Evolutionary conservation across 768 basidiomycete genomes (phyloP).

Genomic region (Auricularia cornea): DNA sequence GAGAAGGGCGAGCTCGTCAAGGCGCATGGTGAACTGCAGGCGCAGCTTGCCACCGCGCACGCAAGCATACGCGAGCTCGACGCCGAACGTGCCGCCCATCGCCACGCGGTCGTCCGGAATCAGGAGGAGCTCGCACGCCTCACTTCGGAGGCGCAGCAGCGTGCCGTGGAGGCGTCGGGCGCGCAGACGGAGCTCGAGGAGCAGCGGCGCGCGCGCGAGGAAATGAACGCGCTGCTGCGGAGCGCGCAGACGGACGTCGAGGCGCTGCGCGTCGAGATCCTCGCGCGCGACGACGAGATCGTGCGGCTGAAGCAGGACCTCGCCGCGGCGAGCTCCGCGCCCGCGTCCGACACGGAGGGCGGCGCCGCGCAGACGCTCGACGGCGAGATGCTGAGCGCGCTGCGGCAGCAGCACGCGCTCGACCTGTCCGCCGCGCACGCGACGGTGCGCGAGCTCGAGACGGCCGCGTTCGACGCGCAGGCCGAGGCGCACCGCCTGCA

Average conservation of each 20-base stretch:
- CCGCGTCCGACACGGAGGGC: slow-evolving; percentile 24
- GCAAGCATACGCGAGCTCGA: slow-evolving; percentile 52
- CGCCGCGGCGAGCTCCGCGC: slow-evolving; percentile 19
- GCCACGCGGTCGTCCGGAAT: slow-evolving; percentile 46
- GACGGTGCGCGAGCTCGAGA: slow-evolving; percentile 69
- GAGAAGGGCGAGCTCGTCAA: slow-evolving; percentile 52
- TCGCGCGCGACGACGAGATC: slow-evolving; percentile 57
- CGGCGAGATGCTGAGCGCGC: slow-evolving; percentile 62
- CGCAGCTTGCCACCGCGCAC: slow-evolving; percentile 47
- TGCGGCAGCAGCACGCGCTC: slow-evolving; percentile 68
- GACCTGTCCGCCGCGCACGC: slow-evolving; percentile 77
- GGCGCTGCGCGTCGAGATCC: slow-evolving; percentile 52
- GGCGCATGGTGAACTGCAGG: slow-evolving; percentile 52
- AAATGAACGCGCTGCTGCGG: slow-evolving; percentile 55
- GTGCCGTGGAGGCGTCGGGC: slow-evolving; percentile 45
- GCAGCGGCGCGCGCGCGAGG: slow-evolving; percentile 38
- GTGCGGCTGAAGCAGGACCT: slow-evolving; percentile 44
- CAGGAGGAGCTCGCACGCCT: slow-evolving; percentile 47
- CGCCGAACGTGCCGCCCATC: slow-evolving; percentile 51
- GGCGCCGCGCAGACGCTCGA: slow-evolving; percentile 40
- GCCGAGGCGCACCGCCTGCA: slow-evolving; percentile 58
- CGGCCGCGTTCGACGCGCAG: slow-evolving; percentile 63
- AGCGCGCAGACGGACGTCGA: slow-evolving; percentile 66
- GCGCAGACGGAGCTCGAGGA: slow-evolving; percentile 48
- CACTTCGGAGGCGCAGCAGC: slow-evolving; percentile 27